A percentile compares a stretch with the other conserved stretches of the same genome.
phyloP scores from a whole-genome alignment of 345 rosid species.

The Angophora floribunda region DNA sequence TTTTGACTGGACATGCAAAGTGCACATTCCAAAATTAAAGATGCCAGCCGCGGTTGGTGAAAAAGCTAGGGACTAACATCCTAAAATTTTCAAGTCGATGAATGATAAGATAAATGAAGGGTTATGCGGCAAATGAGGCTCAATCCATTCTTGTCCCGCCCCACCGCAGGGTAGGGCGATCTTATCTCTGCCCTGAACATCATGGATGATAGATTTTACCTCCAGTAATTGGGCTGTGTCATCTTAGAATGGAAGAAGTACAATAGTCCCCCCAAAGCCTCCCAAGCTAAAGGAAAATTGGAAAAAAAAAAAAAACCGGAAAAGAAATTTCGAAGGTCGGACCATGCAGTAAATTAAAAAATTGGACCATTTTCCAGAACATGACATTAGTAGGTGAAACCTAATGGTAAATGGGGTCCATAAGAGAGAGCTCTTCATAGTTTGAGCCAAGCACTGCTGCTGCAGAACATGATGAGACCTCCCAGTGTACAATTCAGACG shows the following conservation, averaged over 20 bases:
- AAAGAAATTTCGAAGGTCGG: neutral
- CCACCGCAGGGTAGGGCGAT: neutral
- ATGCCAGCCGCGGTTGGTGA: neutral
- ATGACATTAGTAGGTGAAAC: neutral
- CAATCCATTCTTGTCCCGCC: neutral
- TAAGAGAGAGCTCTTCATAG: neutral
- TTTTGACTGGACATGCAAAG: neutral
- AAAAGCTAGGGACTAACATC: neutral
- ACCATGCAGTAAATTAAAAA: neutral
- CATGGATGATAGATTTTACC: neutral
- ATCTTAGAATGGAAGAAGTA: neutral
- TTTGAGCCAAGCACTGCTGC: neutral
- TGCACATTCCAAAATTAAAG: neutral
- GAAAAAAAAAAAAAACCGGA: neutral
- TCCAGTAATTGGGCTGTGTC: neutral
- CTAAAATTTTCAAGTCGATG: neutral
- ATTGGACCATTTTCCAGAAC: neutral
- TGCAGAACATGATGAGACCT: neutral
- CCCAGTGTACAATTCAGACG: neutral
- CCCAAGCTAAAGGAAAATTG: neutral
- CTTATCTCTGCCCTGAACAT: neutral
- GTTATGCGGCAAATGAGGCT: neutral
- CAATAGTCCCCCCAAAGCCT: neutral
- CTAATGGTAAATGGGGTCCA: neutral
- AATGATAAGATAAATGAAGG: neutral